Evolutionary conservation across 805 yeast species (phyloP), one percentile per base, ranked within the genome.

Genomic region (Wickerhamiella domercqiae): DNA sequence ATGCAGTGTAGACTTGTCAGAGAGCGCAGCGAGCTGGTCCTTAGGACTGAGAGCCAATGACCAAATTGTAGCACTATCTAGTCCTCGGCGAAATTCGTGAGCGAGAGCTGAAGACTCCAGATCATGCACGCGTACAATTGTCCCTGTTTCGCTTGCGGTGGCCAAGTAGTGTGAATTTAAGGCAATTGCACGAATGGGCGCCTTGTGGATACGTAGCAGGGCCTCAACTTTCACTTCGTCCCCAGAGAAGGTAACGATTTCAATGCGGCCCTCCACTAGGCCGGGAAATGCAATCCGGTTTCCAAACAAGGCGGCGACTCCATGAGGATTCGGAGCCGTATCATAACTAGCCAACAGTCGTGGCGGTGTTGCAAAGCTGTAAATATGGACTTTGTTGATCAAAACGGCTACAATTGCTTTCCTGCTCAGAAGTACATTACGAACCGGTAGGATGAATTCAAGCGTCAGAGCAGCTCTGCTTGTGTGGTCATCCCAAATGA

Each of bases 401-500:
- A 83, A 61, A 0, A 81, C 78, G 3, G 79, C 83, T 3, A 86
- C 69, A 3, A 87, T 76, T 39, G 83, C 62, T 9, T 77, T 70
- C 39, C 94, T 64, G 7, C 93, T 78, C 29, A 87, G 57, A 29
- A 77, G 66, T 7, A 82, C 83, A 45, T 78, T 74, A 34, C 78
- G 60, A 3, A 87, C 76, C 0, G 87, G 80, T 33, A 75, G 70
- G 64, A 70, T 67, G 53, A 86, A 83, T 53, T 81, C 90, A 41
- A 90, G 59, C 26, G 69, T 68, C 15, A 82, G 63, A 3, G 86
- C 78, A 21, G 75, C 75, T 46, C 74, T 75, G 44, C 76, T 69
- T 56, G 81, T 80, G 42, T 81, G 57, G 54, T 87, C 97, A 57
- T 87, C 96, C 94, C 95, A 90, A 14, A 87, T 75, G 25, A 83